Evolutionary conservation across 345 rosid species (phyloP).

Genomic region (Clarkia xantiana): DNA sequence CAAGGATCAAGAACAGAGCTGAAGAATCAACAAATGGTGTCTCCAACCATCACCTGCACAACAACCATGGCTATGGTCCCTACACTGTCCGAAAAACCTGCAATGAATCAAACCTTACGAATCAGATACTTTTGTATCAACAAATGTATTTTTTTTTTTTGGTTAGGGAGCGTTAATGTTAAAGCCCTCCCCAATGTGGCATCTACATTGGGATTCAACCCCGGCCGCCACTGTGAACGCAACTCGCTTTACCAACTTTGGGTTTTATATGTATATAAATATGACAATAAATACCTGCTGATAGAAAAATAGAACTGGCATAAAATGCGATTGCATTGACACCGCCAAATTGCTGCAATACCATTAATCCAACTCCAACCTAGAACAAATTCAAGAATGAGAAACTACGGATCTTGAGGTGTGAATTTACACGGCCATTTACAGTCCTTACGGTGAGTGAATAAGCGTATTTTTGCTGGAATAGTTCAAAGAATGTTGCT

Average conservation of each 20-base stretch:
- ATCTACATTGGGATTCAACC: too few species aligned
- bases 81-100: conserved; percentile 22
- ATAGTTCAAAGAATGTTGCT: conserved; percentile 12
- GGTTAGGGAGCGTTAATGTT: too few species aligned
- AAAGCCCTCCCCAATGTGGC: too few species aligned
- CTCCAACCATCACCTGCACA: conserved; percentile 17
- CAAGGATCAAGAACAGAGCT: neutral
- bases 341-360: conserved; percentile 31
- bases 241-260: too few species aligned
- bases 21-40: neutral
- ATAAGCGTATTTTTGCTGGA: conserved; percentile 13
- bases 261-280: too few species aligned
- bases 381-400: conserved; percentile 6
- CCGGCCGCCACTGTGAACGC: too few species aligned
- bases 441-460: conserved; percentile 6
- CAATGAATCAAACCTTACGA: neutral
- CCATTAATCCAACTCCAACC: conserved; percentile 32
- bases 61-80: conserved; percentile 18
- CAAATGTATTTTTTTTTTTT: too few species aligned
- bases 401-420: neutral
- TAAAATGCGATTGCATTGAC: conserved; percentile 26
- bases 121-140: neutral
- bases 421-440: neutral
- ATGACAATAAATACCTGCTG: conserved; percentile 13
- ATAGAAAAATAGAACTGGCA: conserved; percentile 16